Evolutionary conservation across 2,329 filamentous ascomycete genomes (phyloP).

Genomic region (Phoma herbarum): DNA sequence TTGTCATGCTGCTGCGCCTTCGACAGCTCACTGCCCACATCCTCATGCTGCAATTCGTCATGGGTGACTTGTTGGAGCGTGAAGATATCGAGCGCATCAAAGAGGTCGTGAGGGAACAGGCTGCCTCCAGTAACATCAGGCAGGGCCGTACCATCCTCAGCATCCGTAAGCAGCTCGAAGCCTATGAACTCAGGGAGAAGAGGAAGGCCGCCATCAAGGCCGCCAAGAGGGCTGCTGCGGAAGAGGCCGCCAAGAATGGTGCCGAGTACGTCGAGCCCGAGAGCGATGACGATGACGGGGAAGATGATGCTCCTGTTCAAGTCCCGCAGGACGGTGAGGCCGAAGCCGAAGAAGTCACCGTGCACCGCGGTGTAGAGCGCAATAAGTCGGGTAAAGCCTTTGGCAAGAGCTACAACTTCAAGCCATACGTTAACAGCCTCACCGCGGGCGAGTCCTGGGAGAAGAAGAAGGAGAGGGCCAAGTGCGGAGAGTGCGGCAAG

Average conservation of each 20-base stretch:
- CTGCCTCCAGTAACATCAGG: constrained; percentile 18
- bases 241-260: constrained; percentile 12
- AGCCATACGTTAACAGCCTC: constrained; percentile 52
- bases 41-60: constrained; percentile 57
- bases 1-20: constrained; percentile 58
- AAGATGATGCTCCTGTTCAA: constrained; percentile 11
- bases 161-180: constrained; percentile 44
- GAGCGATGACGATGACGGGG: constrained; percentile 6
- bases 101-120: constrained; percentile 39
- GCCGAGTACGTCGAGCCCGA: constrained; percentile 9
- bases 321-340: constrained; percentile 4
- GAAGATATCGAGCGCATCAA: constrained; percentile 58
- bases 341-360: neutral
- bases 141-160: constrained; percentile 32
- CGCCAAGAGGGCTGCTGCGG: constrained; percentile 11
- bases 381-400: constrained; percentile 43
- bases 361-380: neutral
- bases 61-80: constrained; percentile 56
- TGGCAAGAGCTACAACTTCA: constrained; percentile 53
- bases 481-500: constrained; percentile 56
- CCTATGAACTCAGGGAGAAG: constrained; percentile 21
- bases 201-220: constrained; percentile 19
- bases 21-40: constrained; percentile 62
- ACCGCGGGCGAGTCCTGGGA: constrained; percentile 45
- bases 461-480: constrained; percentile 53